Evolutionary conservation across 2,329 filamentous ascomycete species (phyloP).

Genomic region (Pseudodiploospora longispora): DNA sequence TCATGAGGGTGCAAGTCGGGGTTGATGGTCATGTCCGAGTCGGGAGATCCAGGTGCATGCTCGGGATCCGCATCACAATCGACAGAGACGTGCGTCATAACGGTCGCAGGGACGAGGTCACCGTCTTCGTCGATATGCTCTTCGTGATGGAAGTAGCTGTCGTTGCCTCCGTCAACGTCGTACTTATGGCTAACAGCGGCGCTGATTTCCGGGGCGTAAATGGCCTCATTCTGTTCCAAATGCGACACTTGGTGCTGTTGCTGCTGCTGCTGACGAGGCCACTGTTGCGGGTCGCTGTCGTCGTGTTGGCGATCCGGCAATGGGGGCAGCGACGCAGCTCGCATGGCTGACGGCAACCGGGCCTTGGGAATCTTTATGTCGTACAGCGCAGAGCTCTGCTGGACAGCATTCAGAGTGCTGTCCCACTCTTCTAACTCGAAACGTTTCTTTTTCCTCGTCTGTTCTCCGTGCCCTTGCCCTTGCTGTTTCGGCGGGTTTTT

Average conservation of each 20-base stretch:
- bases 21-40: background rate
- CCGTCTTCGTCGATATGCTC: background rate
- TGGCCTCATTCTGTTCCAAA: slow-evolving; percentile 6
- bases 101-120: slow-evolving; percentile 3
- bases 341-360: slow-evolving; percentile 12
- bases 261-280: background rate
- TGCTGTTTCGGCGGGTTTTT: background rate
- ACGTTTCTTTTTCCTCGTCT: background rate
- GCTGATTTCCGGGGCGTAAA: slow-evolving; percentile 4
- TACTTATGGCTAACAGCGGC: background rate
- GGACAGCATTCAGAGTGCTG: too few relatives aligned
- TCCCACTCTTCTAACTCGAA: background rate
- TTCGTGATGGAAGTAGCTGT: background rate
- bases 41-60: background rate
- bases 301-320: slow-evolving; percentile 7
- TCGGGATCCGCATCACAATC: slow-evolving; percentile 1
- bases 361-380: slow-evolving; percentile 1
- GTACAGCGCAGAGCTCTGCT: background rate
- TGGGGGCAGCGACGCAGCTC: slow-evolving; percentile 4
- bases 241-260: slow-evolving; percentile 1
- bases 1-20: background rate
- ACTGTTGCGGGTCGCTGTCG: background rate
- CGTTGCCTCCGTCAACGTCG: background rate
- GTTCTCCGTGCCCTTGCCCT: slow-evolving; percentile 1
- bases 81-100: slow-evolving; percentile 3